Evolutionary conservation across 169 alveolate species (phyloP).

Genomic region (Cryptosporidium parvum): DNA sequence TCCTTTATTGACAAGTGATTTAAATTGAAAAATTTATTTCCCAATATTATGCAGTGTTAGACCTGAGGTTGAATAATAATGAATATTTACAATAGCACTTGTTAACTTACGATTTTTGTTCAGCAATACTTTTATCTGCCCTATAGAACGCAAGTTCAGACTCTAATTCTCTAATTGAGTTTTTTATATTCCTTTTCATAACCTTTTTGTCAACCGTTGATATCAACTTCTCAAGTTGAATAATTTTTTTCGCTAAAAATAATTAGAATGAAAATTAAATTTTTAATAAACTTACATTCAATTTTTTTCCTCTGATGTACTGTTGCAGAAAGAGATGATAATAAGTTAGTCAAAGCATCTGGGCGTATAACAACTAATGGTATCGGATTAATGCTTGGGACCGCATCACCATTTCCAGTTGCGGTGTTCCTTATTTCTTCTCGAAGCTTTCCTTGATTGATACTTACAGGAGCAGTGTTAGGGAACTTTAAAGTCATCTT

Average conservation of each 20-base stretch:
- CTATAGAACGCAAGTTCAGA: slow-evolving; percentile 61
- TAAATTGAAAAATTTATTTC: not conserved
- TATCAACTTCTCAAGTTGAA: slow-evolving; percentile 47
- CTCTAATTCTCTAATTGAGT: slow-evolving; percentile 48
- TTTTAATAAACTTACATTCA: slow-evolving; percentile 37
- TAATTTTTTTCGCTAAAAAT: slow-evolving; percentile 42
- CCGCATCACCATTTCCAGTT: slow-evolving; percentile 8
- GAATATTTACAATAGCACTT: too few relatives aligned
- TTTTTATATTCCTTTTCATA: slow-evolving; percentile 44
- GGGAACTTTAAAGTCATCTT: slow-evolving; percentile 73
- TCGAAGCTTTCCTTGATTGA: slow-evolving; percentile 44
- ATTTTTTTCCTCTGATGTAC: slow-evolving; percentile 66
- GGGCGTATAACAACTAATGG: slow-evolving; percentile 74
- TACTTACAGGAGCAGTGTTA: slow-evolving; percentile 57
- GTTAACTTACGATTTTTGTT: slow-evolving; percentile 74
- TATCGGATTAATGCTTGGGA: slow-evolving; percentile 64
- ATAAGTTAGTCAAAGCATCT: slow-evolving; percentile 58
- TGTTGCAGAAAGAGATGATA: slow-evolving; percentile 71
- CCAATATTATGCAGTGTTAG: slow-evolving; percentile 43
- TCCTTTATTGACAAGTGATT: not conserved
- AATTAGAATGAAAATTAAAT: not conserved
- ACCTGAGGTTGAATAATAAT: not conserved
- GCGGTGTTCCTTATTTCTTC: slow-evolving; percentile 57
- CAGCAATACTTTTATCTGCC: slow-evolving; percentile 67
- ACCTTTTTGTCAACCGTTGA: slow-evolving; percentile 42